Conservation (phyloP, 169 alveolate genomes). For the Eimeria praecox region DNA sequence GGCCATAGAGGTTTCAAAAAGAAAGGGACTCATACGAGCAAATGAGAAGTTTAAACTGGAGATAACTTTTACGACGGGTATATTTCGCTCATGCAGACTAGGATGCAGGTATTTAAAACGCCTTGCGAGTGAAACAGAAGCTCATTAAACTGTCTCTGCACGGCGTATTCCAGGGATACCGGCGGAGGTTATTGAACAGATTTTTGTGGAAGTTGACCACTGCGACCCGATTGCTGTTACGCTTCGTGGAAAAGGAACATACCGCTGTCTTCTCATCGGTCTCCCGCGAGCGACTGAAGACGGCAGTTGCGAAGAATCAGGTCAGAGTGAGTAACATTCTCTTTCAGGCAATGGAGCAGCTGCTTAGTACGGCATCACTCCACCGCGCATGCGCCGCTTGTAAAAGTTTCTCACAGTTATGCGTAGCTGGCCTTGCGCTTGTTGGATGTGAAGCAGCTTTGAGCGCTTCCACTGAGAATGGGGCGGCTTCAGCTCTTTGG, state of each 20-base stretch:
- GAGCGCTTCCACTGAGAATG: conserved; percentile 86
- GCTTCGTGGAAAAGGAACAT: conserved; percentile 93
- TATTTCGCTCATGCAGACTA: background rate
- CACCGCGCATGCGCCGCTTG: background rate
- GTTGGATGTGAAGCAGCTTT: conserved; percentile 71
- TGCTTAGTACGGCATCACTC: background rate
- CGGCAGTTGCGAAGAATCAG: background rate
- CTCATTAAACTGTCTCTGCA: background rate
- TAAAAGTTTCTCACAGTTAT: no score
- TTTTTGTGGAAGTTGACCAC: conserved; percentile 94
- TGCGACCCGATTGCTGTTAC: conserved; percentile 93
- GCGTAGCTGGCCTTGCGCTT: background rate
- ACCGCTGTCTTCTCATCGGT: conserved; percentile 91
- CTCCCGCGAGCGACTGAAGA: conserved; percentile 90
- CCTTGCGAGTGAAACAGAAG: background rate
- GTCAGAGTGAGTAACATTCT: background rate
- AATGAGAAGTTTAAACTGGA: conserved; percentile 92
- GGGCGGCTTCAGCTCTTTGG: conserved; percentile 78
- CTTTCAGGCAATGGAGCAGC: background rate
- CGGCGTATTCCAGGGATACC: conserved; percentile 83
- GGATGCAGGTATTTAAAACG: background rate
- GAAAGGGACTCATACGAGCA: conserved; percentile 92
- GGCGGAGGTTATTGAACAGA: conserved; percentile 86
- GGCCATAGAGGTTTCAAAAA: conserved; percentile 91
- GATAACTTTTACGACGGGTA: conserved; percentile 91